Percentiles rank a stretch among this genome's conserved stretches.
Conservation (phyloP, 2,329 filamentous ascomycete species). For the Xylariaceae sp. region DNA sequence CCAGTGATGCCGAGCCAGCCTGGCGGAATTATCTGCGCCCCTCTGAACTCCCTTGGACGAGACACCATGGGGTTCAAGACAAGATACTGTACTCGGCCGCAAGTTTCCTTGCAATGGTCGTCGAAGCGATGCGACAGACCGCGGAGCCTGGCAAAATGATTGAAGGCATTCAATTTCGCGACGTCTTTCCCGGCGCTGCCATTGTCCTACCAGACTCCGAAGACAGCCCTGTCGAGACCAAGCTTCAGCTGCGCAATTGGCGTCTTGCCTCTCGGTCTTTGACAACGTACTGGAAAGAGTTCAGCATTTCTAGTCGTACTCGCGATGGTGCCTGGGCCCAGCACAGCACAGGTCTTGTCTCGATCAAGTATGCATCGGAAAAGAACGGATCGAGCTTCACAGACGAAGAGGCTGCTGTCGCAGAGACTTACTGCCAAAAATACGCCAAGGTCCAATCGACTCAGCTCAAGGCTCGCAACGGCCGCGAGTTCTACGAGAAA, state of each 20-base stretch:
- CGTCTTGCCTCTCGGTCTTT: constrained; percentile 22
- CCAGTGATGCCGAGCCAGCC: constrained; percentile 25
- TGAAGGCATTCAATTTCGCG: constrained; percentile 26
- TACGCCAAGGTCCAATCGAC: constrained; percentile 17
- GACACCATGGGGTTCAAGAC: constrained; percentile 44
- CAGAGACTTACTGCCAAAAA: constrained; percentile 19
- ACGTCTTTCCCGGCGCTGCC: constrained; percentile 23
- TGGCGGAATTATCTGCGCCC: constrained; percentile 34
- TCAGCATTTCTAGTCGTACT: constrained; percentile 20
- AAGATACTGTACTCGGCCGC: constrained; percentile 46
- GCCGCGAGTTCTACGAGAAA: constrained; percentile 22
- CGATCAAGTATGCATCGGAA: constrained; percentile 21
- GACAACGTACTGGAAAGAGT: constrained; percentile 26
- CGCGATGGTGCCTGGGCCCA: constrained; percentile 23
- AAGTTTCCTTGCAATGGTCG: constrained; percentile 31
- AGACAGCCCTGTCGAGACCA: constrained; percentile 21
- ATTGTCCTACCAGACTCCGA: constrained; percentile 22
- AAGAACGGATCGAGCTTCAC: constrained; percentile 15
- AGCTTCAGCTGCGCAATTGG: constrained; percentile 25
- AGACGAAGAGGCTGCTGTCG: constrained; percentile 18
- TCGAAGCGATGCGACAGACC: constrained; percentile 30
- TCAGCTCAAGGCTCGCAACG: constrained; percentile 13
- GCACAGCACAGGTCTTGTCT: constrained; percentile 24
- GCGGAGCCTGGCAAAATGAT: constrained; percentile 20
- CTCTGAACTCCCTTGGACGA: constrained; percentile 37